Evolutionary conservation across 1,139 yeast genomes (phyloP), one percentile per base, ranked within the genome.

Genomic region (Protomyces pachydermus): DNA sequence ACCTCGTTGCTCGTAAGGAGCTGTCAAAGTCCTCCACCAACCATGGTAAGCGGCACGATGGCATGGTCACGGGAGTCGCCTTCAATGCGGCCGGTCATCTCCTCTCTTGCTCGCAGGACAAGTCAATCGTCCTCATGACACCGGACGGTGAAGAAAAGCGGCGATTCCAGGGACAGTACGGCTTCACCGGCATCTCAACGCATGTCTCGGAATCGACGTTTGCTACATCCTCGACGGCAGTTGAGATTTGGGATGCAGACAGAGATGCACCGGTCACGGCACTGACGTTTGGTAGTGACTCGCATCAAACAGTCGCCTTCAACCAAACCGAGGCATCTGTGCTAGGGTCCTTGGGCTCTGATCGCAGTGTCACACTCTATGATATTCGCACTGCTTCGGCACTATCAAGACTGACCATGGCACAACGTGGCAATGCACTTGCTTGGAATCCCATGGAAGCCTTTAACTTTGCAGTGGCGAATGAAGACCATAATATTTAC

Each of bases 361-460:
- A 93, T 74, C 87, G 96, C 70, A 87, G 97, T 1, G 81, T 93
- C 64, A 93, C 93, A 1, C 78, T 95, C 57, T 93, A 95, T 75
- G 99, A 95, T 75, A 80, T 90, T 63, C 83, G 98, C 71, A 90
- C 97, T n/a, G 85, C 88, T 71, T 82, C 96, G 1, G 97, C 98
- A 12, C 84, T 95, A 2, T 98, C 95, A 74, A 91, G 91, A 74
- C 84, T 93, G 67, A 88, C 87, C 54, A 89, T 96, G 35, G 54
- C 53, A 35, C 80, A 93, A 81, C 82, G 95, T 71, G 88, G 95
- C 28, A 95, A 95, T 75, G 82, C 95, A 54, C 80, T 95, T 38
- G 82, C 91, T 64, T 95, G 98, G 98, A 93, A 95, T 75, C 99
- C 99, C 3, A 89, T 93, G 88, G 98, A 93, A 76, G 96, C 98